These are phyloP conservation scores for Gymnopilus dilepis DNA, from an alignment of 768 basidiomycete species.

Conservation along the genomic window DNA sequence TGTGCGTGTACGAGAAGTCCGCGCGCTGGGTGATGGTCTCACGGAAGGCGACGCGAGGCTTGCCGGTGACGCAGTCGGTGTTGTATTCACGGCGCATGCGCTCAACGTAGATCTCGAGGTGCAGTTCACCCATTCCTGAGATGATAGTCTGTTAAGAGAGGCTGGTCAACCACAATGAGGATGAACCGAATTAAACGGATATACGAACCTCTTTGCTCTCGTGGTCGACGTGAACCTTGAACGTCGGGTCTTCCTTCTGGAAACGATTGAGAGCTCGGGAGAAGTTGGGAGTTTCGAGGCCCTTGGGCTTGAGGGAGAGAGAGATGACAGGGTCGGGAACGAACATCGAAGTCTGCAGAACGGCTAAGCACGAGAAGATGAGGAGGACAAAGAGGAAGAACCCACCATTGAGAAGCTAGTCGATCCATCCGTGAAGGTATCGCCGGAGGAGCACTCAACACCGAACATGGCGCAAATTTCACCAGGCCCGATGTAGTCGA, in stretches of 20 bases:
- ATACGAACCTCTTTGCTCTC: constrained; percentile 87
- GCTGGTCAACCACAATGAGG: background rate
- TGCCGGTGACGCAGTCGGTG: constrained; percentile 90
- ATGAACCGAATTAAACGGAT: background rate
- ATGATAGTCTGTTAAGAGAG: constrained; percentile 80
- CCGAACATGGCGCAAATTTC: constrained; percentile 99
- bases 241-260: constrained; percentile 98
- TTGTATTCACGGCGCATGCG: constrained; percentile 99
- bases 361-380: constrained; percentile 6
- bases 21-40: constrained; percentile 89
- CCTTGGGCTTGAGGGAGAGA: constrained; percentile 88
- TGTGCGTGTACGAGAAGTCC: constrained; percentile 91
- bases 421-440: constrained; percentile 94
- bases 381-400: constrained; percentile 6
- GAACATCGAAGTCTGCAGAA: constrained; percentile 89
- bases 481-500: constrained; percentile 91
- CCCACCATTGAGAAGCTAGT: constrained; percentile 92
- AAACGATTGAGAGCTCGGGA: constrained; percentile 96
- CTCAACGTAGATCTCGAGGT: constrained; percentile 98
- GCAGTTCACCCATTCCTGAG: constrained; percentile 99
- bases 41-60: constrained; percentile 95
- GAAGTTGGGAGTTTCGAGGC: constrained; percentile 94
- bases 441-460: constrained; percentile 96
- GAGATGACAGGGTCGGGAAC: constrained; percentile 99
- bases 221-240: constrained; percentile 93